phyloP scores from a whole-genome alignment of 768 basidiomycete species.

The Collybiopsis confluens region DNA sequence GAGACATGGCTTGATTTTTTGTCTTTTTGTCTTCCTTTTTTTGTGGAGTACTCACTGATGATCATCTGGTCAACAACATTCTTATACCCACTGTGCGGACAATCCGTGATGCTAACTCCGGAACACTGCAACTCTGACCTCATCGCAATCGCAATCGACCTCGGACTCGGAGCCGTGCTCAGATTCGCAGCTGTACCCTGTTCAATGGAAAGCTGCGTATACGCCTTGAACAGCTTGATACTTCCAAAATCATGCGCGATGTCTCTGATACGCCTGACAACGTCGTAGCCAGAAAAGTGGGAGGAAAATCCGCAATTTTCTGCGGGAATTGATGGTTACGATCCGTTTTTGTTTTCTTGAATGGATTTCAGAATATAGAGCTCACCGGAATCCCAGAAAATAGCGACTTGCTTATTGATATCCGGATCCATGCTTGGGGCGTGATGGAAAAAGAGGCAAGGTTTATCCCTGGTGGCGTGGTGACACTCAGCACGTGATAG shows the following conservation, averaged over 20 bases:
- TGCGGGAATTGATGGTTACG: too few species aligned
- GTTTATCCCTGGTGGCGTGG: too few species aligned
- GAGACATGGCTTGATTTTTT: too few species aligned
- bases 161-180: too few species aligned
- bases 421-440: too few species aligned
- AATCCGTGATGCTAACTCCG: constrained; percentile 37
- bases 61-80: constrained; percentile 49
- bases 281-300: constrained; percentile 33
- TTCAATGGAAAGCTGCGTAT: constrained; percentile 42
- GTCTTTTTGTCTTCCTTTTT: too few species aligned
- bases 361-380: too few species aligned
- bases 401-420: not conserved
- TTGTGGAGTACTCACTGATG: constrained; percentile 28
- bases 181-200: too few species aligned
- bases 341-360: too few species aligned
- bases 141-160: constrained; percentile 17
- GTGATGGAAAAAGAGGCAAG: too few species aligned
- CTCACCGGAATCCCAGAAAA: too few species aligned
- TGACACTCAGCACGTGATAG: too few species aligned
- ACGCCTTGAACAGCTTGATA: constrained; percentile 49
- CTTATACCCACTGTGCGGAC: constrained; percentile 30
- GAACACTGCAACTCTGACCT: constrained; percentile 44
- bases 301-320: constrained; percentile 35
- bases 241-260: constrained; percentile 44
- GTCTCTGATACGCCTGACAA: constrained; percentile 38